Base-by-base conservation (phyloP, 768 basidiomycete species). In the Amanita muscaria region DNA sequence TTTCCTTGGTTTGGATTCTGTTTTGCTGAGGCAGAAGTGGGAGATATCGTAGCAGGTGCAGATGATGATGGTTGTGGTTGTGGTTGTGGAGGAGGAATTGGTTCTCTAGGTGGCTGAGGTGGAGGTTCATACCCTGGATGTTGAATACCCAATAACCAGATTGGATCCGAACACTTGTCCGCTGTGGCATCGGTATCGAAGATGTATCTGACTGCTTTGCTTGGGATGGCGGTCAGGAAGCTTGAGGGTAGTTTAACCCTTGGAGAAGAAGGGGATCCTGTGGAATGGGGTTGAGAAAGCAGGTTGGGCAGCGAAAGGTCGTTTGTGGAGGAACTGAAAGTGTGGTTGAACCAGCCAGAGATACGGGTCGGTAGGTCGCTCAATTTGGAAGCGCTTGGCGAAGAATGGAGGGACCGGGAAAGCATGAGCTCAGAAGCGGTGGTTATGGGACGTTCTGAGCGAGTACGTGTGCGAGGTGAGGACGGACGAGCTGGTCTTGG, bases 201-300 rank as follows among this genome's bases (percentile, higher is more conserved):
- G n/a, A 97, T 69, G 64, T 91, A 88, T 35, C 90, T 73, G 70
- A 91, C 79, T 2, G 85, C 88, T 59, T 84, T 86, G 66, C 88
- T 86, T 40, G 88, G 62, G 2, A 81, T 83, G 0, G 80, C 83
- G 1, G 77, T 73, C 39, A 88, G 67, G 10, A 88, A 66, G 1
- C 79, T 71, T 14, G 60, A 55, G 14, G 64, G 54, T 2, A 56
- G 54, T 31, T 58, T 62, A 32, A 53, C 48, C 46, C 59, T 64
- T n/a, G 62, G 58, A 2, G 56, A 58, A 34, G 16, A 45, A 40
- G 34, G 52, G 30, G 53, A 52, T 3, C 55, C 51, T 6, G 59
- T 33, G 32, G 62, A 52, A 11, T 60, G 40, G 34, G 62, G 68
- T 32, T 73, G 73, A 3, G 67, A 64, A 49, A 88, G 67, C 36